Evolutionary conservation across 2,329 filamentous ascomycete species (phyloP).

Genomic region (Xylariales sp.): DNA sequence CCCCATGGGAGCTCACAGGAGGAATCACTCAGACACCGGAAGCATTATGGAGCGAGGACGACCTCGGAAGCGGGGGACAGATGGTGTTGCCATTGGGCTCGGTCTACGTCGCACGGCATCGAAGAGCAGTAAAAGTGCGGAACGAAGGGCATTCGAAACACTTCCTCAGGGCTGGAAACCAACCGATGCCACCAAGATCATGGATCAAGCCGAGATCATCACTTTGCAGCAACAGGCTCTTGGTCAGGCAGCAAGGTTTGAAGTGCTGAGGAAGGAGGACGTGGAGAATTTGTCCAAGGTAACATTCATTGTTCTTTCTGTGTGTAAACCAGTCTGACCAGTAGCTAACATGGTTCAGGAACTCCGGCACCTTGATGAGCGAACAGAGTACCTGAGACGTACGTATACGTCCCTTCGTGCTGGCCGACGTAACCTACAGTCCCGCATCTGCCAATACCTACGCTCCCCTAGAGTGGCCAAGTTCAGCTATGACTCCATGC

Average conservation of each 20-base stretch:
- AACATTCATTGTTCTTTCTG: slow-evolving; percentile 15
- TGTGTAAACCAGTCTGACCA: not conserved
- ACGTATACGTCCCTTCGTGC: slow-evolving; percentile 71
- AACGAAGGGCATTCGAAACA: slow-evolving; percentile 54
- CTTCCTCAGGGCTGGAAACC: slow-evolving; percentile 56
- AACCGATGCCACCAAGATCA: slow-evolving; percentile 42
- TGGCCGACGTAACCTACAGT: slow-evolving; percentile 73
- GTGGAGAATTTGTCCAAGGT: slow-evolving; percentile 63
- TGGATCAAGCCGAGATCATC: slow-evolving; percentile 44
- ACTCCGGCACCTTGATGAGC: slow-evolving; percentile 70
- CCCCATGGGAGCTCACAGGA: slow-evolving; percentile 35
- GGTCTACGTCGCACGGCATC: slow-evolving; percentile 33
- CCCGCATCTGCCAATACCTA: slow-evolving; percentile 72
- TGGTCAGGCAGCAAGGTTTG: slow-evolving; percentile 58
- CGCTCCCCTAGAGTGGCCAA: slow-evolving; percentile 65
- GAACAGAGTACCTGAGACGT: slow-evolving; percentile 72
- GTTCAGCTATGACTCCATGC: slow-evolving; percentile 69
- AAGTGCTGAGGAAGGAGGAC: slow-evolving; percentile 58
- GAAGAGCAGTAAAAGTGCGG: slow-evolving; percentile 43
- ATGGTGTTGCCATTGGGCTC: slow-evolving; percentile 31
- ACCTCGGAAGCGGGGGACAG: slow-evolving; percentile 50
- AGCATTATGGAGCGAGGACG: slow-evolving; percentile 59
- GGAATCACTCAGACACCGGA: slow-evolving; percentile 53
- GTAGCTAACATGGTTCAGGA: slow-evolving; percentile 43
- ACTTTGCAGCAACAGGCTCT: slow-evolving; percentile 56